phyloP scores from a whole-genome alignment of 495 filamentous ascomycete genomes.

The Corynascus novoguineensis region DNA sequence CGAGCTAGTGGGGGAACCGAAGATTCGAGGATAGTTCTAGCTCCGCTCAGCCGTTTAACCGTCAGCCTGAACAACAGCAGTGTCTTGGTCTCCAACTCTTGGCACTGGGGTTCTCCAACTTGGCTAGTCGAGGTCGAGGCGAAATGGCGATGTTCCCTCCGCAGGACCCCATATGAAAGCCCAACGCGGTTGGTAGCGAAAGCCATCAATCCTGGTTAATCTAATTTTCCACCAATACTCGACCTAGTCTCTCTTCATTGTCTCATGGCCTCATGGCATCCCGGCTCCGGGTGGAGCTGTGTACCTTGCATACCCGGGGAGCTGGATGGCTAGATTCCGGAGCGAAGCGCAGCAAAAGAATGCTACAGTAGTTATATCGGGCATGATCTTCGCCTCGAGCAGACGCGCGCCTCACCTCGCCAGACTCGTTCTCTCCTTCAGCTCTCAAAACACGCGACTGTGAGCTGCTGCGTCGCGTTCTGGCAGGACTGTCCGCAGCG shows the following conservation, averaged over 20 bases:
- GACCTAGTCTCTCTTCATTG: not conserved
- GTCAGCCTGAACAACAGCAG: conserved; percentile 12
- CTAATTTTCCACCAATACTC: conserved; percentile 28
- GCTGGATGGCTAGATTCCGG: too few relatives aligned
- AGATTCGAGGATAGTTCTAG: not conserved
- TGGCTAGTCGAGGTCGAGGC: conserved; percentile 10
- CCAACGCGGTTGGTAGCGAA: not conserved
- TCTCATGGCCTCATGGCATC: not conserved
- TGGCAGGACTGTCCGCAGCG: not conserved
- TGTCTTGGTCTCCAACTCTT: conserved; percentile 18
- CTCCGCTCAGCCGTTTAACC: conserved; percentile 20
- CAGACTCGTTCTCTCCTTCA: conserved; percentile 3
- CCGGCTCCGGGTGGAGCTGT: not conserved
- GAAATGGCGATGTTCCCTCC: conserved; percentile 16
- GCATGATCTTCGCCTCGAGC: conserved; percentile 1
- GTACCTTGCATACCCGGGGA: conserved; percentile 30
- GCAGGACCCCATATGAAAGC: conserved; percentile 15
- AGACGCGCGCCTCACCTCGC: not conserved
- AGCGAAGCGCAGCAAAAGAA: too few relatives aligned
- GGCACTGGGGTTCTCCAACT: conserved; percentile 14
- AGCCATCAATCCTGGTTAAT: conserved; percentile 20
- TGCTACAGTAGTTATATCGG: conserved; percentile 22
- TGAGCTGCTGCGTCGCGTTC: not conserved
- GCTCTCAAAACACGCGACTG: not conserved
- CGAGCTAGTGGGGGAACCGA: not conserved